These are phyloP conservation scores for Lentinula sp. DNA, from an alignment of 768 basidiomycete genomes.

Conservation along the genomic window DNA sequence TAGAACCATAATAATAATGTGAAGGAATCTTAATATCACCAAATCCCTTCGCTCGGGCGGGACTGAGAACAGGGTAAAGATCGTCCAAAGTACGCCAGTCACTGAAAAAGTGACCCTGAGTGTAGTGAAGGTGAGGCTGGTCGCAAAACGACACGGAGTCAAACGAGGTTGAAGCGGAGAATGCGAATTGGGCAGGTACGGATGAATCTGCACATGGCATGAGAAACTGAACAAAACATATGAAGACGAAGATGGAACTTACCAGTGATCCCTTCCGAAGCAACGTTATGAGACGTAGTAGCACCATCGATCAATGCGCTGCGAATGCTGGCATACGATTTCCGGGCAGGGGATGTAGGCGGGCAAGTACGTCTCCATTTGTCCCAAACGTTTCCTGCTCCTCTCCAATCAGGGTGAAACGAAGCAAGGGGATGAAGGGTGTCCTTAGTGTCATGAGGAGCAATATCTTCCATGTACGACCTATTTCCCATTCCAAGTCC, in stretches of 20 bases:
- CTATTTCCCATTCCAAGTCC: background rate
- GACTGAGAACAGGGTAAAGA: slow-evolving; percentile 92
- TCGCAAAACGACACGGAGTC: slow-evolving; percentile 67
- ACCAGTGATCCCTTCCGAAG: background rate
- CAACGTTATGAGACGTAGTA: background rate
- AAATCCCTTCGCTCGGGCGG: slow-evolving; percentile 81
- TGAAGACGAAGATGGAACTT: background rate
- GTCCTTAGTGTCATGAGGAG: background rate
- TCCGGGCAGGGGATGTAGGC: slow-evolving; percentile 72
- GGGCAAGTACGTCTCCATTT: slow-evolving; percentile 86
- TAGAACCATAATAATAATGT: slow-evolving; percentile 91
- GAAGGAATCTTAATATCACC: slow-evolving; percentile 88
- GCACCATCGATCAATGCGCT: slow-evolving; percentile 25
- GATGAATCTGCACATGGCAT: background rate
- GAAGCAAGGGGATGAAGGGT: slow-evolving; percentile 11
- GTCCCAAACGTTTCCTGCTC: slow-evolving; percentile 87
- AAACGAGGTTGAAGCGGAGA: slow-evolving; percentile 53
- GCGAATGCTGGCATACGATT: slow-evolving; percentile 75
- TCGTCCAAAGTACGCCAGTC: slow-evolving; percentile 89
- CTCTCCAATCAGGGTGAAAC: slow-evolving; percentile 82
- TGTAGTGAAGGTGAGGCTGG: slow-evolving; percentile 76
- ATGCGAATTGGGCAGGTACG: slow-evolving; percentile 51
- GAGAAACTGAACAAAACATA: background rate
- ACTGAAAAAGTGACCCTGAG: slow-evolving; percentile 95
- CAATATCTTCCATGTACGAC: background rate